Evolutionary conservation across 805 yeast species (phyloP).

Genomic region (Saccharomycopsis fodiens): DNA sequence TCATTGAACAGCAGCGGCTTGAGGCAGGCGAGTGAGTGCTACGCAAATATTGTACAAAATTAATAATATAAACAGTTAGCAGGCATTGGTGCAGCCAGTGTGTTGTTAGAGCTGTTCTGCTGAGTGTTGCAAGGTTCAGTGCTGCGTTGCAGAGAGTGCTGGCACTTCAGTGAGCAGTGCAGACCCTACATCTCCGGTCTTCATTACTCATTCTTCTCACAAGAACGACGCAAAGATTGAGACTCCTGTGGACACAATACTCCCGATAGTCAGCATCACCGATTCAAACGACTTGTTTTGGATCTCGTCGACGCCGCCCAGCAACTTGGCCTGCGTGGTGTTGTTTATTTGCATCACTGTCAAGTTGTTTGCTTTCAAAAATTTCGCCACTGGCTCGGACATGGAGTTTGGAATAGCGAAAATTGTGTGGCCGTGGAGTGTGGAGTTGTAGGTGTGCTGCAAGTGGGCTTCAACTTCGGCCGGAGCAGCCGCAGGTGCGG

Average conservation of each 20-base stretch:
- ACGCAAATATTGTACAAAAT: background rate
- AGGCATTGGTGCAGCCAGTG: background rate
- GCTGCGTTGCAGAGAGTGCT: too few species aligned
- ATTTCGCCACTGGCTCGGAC: background rate
- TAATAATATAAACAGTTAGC: background rate
- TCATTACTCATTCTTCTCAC: too few species aligned
- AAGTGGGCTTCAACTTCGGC: too few species aligned
- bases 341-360: conserved; percentile 4
- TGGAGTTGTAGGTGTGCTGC: background rate
- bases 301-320: conserved; percentile 1
- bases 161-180: too few species aligned
- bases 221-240: conserved; percentile 1
- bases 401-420: conserved; percentile 3
- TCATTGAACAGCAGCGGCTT: conserved; percentile 48
- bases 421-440: background rate
- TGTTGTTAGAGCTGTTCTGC: too few species aligned
- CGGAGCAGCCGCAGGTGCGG: too few species aligned
- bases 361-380: conserved; percentile 1
- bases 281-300: conserved; percentile 11
- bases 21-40: conserved; percentile 27
- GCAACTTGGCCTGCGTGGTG: background rate
- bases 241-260: conserved; percentile 9
- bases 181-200: too few species aligned
- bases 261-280: conserved; percentile 2
- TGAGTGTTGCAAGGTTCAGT: too few species aligned